Conservation (phyloP, 2,329 filamentous ascomycete genomes). For the Erysiphe pulchra region DNA sequence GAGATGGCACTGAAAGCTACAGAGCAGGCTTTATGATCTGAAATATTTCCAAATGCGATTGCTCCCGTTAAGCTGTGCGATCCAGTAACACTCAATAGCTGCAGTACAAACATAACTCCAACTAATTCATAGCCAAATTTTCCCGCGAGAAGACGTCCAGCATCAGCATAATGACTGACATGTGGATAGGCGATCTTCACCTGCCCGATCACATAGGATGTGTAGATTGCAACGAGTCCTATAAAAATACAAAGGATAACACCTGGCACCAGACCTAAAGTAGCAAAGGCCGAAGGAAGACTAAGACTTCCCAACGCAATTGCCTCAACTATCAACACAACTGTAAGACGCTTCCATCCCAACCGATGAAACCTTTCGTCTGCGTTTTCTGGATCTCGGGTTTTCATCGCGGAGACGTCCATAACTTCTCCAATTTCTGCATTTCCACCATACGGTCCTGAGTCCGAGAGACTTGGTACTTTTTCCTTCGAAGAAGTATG, state of each 20-base stretch:
- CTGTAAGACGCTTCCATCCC: conserved; percentile 11
- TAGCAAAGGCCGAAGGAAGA: conserved; percentile 7
- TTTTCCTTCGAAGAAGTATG: neutral
- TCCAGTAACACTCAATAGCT: conserved; percentile 34
- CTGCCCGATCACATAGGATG: conserved; percentile 17
- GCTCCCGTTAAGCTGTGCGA: conserved; percentile 33
- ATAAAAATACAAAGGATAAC: conserved; percentile 7
- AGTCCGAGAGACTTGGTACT: neutral
- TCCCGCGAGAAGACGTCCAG: conserved; percentile 26
- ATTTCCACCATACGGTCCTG: neutral
- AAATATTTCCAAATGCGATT: conserved; percentile 32
- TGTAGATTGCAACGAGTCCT: conserved; percentile 17
- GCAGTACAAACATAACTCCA: conserved; percentile 23
- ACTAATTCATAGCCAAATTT: conserved; percentile 24
- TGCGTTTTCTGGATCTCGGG: neutral
- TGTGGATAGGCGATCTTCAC: conserved; percentile 9
- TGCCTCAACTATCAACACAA: conserved; percentile 12
- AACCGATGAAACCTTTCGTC: neutral
- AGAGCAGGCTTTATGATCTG: conserved; percentile 25
- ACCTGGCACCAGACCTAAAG: conserved; percentile 7
- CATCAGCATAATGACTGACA: conserved; percentile 20
- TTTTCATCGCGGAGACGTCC: neutral
- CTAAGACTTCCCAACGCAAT: conserved; percentile 10
- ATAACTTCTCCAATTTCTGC: neutral
- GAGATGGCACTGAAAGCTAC: conserved; percentile 21